A percentile compares a stretch with the other conserved stretches of the same genome.
These are phyloP conservation scores for Capsicum rhomboideum DNA, from an alignment of 257 asterid species.

Conservation along the genomic window DNA sequence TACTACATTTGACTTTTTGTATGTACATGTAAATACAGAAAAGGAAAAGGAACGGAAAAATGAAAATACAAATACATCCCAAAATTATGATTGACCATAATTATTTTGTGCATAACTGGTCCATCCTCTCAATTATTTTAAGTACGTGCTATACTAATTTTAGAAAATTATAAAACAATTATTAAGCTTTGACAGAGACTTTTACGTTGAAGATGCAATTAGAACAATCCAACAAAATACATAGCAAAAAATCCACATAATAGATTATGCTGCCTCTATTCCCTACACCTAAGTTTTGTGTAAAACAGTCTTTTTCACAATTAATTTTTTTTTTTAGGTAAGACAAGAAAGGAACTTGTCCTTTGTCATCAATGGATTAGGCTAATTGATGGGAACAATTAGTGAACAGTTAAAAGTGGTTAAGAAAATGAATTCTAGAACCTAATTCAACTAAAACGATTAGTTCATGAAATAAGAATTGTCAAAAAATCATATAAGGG, in stretches of 20 bases:
- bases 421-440: no score
- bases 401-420: background rate
- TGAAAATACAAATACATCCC: background rate
- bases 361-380: background rate
- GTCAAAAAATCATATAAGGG: rapidly evolving
- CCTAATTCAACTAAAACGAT: background rate
- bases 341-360: background rate
- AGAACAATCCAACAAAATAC: background rate
- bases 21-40: background rate
- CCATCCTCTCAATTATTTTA: background rate
- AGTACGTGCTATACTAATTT: background rate
- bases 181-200: background rate
- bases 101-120: background rate
- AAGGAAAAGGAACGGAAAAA: no score
- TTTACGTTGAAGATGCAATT: background rate
- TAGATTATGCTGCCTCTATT: background rate
- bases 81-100: background rate
- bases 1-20: background rate
- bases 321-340: background rate
- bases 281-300: background rate
- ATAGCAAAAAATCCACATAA: background rate
- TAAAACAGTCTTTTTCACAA: background rate
- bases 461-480: background rate
- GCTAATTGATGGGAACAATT: background rate
- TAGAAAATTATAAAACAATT: background rate